These are phyloP conservation scores for Stipa capillata DNA, from an alignment of 176 grass and related monocot species.

Conservation along the genomic window DNA sequence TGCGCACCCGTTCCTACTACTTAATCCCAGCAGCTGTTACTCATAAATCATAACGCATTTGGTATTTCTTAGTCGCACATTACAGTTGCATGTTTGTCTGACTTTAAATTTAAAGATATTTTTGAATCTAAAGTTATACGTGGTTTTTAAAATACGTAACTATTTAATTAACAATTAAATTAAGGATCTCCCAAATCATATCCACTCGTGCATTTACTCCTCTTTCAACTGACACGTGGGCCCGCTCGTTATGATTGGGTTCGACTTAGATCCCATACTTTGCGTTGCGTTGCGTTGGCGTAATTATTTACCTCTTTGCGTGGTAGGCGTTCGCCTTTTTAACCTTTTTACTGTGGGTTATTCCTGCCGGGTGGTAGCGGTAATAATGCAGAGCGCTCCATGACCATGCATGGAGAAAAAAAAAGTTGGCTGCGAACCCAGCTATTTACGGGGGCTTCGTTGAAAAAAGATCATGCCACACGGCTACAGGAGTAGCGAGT, in stretches of 20 bases:
- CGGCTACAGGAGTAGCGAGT: not conserved
- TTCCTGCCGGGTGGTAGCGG: not conserved
- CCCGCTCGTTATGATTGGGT: slow-evolving; percentile 34
- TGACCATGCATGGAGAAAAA: no score
- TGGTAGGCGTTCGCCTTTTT: slow-evolving; percentile 10
- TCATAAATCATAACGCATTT: no score
- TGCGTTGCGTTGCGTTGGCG: not conserved
- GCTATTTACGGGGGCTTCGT: not conserved
- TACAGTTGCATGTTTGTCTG: no score
- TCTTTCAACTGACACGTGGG: slow-evolving; percentile 16
- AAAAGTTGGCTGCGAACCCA: slow-evolving; percentile 21
- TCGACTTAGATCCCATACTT: no score
- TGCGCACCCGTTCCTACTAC: slow-evolving; percentile 15
- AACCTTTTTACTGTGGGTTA: slow-evolving; percentile 34
- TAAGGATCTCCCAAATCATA: no score
- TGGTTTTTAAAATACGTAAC: no score
- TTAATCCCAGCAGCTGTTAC: slow-evolving; percentile 17
- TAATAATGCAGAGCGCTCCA: slow-evolving; percentile 28
- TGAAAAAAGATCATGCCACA: not conserved
- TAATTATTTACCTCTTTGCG: slow-evolving; percentile 38
- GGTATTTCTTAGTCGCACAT: no score
- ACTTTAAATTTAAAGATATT: no score
- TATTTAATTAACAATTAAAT: no score
- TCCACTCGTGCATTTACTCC: slow-evolving; percentile 29
- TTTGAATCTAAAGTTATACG: no score